phyloP scores from a whole-genome alignment of 2,329 filamentous ascomycete genomes.

The Stylonectria norvegica region DNA sequence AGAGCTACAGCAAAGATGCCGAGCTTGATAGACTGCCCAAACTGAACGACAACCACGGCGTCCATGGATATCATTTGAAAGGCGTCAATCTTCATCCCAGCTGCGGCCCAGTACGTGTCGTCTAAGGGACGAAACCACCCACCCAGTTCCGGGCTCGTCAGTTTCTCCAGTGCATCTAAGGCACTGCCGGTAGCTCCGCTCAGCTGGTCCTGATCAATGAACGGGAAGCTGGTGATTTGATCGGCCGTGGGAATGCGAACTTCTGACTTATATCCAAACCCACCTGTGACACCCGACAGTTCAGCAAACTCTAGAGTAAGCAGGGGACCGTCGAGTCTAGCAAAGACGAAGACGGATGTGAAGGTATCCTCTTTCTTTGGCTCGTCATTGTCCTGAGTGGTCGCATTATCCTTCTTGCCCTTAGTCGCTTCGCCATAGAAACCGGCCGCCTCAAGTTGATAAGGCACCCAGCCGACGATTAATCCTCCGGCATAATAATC shows the following conservation, averaged over 20 bases:
- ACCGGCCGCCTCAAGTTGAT: conserved; percentile 38
- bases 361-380: conserved; percentile 17
- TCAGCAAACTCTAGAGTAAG: conserved; percentile 36
- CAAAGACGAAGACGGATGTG: conserved; percentile 36
- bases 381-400: no score
- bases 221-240: conserved; percentile 17
- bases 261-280: conserved; percentile 40
- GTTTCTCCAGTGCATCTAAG: conserved; percentile 1
- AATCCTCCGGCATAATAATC: conserved; percentile 38
- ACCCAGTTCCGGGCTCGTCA: background rate
- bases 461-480: conserved; percentile 33
- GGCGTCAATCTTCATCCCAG: conserved; percentile 36
- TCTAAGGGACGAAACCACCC: conserved; percentile 33
- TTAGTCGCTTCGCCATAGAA: conserved; percentile 33
- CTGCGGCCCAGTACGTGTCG: conserved; percentile 35
- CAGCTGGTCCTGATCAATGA: conserved; percentile 7
- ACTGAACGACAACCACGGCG: conserved; percentile 36
- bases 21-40: conserved; percentile 28
- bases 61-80: conserved; percentile 37
- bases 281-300: conserved; percentile 33
- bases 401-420: no score
- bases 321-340: conserved; percentile 37
- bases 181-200: conserved; percentile 2
- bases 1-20: conserved; percentile 33
- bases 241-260: conserved; percentile 30